Percentiles rank a stretch among this genome's conserved stretches.
Conservation (phyloP, 2,329 filamentous ascomycete species). For the Colletotrichum godetiae region DNA sequence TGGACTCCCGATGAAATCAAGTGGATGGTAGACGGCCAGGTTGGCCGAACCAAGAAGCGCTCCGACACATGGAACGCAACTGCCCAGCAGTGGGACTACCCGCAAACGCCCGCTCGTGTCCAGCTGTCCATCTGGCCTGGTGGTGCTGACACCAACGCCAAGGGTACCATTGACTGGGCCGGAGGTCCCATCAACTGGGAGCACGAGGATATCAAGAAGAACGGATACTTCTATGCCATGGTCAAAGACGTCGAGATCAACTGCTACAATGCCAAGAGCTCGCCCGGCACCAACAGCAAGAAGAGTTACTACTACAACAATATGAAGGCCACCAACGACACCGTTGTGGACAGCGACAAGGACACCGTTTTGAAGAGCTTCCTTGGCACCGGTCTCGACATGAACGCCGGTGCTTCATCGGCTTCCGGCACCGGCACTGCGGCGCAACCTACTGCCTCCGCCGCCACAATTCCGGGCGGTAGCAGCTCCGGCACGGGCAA, state of each 20-base stretch:
- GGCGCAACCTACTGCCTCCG: conserved; percentile 17
- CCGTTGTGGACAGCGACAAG: conserved; percentile 80
- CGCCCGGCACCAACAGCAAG: conserved; percentile 75
- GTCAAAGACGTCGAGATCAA: conserved; percentile 82
- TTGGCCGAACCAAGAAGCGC: conserved; percentile 79
- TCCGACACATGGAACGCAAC: conserved; percentile 88
- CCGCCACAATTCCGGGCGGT: conserved; percentile 45
- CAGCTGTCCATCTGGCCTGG: conserved; percentile 98
- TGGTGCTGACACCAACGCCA: conserved; percentile 79
- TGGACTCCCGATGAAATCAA: conserved; percentile 89
- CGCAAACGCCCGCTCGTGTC: conserved; percentile 90
- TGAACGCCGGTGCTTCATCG: conserved; percentile 56
- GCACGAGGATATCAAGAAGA: conserved; percentile 79
- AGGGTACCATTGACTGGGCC: conserved; percentile 91
- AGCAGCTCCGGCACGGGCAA: conserved; percentile 41
- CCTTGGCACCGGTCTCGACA: conserved; percentile 82
- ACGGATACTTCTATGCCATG: conserved; percentile 90
- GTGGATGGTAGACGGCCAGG: conserved; percentile 87
- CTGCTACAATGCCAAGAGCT: conserved; percentile 77
- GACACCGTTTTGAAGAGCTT: conserved; percentile 82
- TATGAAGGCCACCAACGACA: conserved; percentile 75
- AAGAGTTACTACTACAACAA: conserved; percentile 82
- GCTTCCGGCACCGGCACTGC: conserved; percentile 37
- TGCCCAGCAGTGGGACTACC: conserved; percentile 84
- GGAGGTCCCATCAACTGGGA: conserved; percentile 93